Base-by-base conservation (phyloP, 1,284 basidiomycete genomes). In the Tilletia setariae region DNA sequence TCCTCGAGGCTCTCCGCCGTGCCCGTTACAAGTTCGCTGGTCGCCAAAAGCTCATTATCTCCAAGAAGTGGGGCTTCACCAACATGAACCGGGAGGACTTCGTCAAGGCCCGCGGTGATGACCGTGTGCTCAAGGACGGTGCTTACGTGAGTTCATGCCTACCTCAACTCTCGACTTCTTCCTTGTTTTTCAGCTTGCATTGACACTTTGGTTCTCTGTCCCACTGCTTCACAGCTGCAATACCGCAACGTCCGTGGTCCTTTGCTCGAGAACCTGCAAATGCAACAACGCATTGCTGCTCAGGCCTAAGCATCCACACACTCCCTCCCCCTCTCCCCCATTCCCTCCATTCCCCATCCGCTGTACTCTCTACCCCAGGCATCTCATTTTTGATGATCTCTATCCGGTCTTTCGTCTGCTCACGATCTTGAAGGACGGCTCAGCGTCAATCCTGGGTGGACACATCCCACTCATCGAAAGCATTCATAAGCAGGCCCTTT, bases 21-120 rank as follows among this genome's bases (percentile, higher is more conserved):
- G 93, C 94, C 61, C 92, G 94, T 73, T 98, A 98, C 90, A 98
- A 98, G 83, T 98, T 97, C 91, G 94, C 95, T 67, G 94, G 94
- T 78, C 90, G 94, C 84, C 94, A 97, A 87, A 98, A 97, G 90
- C 96, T 97, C 86, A 97, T 98, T 79, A 88, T 98, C 70, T 83
- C 82, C 56, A 84, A 84, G 83, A 82, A 83, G 79, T 84, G 84
- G 84, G 95, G 94, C 76, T 98, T 98, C 88, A 98, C 95, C 72
- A 91, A 91, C 83, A 93, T 98, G 76, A 89, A 90, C 84, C 90
- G 93, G 84, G 90, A 90, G 83, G 92, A 95, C 72, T 98, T 96
- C 86, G 82, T 88, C 81, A 89, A 89, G 85, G 87, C 94, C 77
- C 94, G 94, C 87, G 89, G 89, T 83, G 90, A 93, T 67, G 81